These are phyloP conservation scores for Pseudogymnoascus destructans DNA, from an alignment of 2,329 filamentous ascomycete species.

Conservation along the genomic window DNA sequence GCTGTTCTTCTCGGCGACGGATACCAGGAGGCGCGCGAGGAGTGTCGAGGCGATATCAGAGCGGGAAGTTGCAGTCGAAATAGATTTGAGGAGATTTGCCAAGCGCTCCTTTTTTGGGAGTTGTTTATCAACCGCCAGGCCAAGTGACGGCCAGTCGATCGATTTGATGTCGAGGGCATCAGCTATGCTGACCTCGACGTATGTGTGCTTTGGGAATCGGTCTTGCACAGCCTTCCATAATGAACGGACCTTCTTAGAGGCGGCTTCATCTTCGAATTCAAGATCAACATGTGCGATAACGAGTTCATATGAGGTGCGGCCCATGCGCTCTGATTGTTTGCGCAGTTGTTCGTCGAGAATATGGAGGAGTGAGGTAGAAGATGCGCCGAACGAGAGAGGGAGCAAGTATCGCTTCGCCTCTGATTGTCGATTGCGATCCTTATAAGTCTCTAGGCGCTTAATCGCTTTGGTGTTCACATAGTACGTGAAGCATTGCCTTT, in stretches of 20 bases:
- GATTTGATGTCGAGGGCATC: constrained; percentile 40
- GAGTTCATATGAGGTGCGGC: constrained; percentile 55
- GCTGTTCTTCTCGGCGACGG: constrained; percentile 42
- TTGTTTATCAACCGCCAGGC: constrained; percentile 14
- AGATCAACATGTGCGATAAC: constrained; percentile 38
- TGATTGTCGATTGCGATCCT: constrained; percentile 33
- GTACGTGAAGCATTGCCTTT: constrained; percentile 61
- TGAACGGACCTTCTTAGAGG: neutral
- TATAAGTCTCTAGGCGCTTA: constrained; percentile 61
- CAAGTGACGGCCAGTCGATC: constrained; percentile 41
- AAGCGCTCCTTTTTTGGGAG: constrained; percentile 27
- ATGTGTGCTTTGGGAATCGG: constrained; percentile 54
- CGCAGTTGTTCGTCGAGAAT: constrained; percentile 58
- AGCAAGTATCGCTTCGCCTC: constrained; percentile 45
- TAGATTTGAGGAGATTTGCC: constrained; percentile 37
- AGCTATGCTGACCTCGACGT: constrained; percentile 51
- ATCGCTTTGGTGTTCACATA: constrained; percentile 70
- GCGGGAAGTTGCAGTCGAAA: constrained; percentile 62
- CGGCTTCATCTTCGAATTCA: constrained; percentile 21
- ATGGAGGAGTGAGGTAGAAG: constrained; percentile 64
- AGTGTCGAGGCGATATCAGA: constrained; percentile 62
- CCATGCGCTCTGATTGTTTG: constrained; percentile 50
- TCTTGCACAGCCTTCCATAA: constrained; percentile 29
- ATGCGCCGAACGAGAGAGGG: constrained; percentile 71
- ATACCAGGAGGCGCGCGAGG: constrained; percentile 56